Percentiles rank a stretch among this genome's conserved stretches.
These are phyloP conservation scores for Botrytis fragariae DNA, from an alignment of 2,329 filamentous ascomycete genomes.

Conservation along the genomic window DNA sequence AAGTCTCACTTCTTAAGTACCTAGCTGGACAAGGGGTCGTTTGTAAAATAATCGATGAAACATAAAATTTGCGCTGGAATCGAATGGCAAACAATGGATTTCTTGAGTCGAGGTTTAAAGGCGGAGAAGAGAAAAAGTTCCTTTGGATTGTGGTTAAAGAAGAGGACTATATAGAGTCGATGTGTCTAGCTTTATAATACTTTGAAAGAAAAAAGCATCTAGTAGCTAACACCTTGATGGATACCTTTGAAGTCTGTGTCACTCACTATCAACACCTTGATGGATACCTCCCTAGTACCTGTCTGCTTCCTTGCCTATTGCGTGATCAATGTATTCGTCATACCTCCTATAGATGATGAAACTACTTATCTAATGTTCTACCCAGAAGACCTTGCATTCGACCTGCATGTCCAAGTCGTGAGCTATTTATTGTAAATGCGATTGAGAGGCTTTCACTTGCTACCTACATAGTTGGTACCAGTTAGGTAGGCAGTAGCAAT, in stretches of 20 bases:
- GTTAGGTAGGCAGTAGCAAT: too few relatives aligned
- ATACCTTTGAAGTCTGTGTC: background rate
- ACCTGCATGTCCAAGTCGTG: background rate
- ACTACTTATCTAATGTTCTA: background rate
- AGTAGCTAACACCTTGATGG: background rate
- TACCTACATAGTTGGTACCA: too few relatives aligned
- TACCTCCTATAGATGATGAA: background rate
- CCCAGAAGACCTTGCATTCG: background rate
- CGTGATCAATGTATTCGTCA: background rate
- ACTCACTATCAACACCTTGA: conserved; percentile 1
- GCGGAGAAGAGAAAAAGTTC: background rate
- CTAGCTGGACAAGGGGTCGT: background rate
- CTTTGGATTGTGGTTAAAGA: background rate
- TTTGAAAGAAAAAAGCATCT: background rate
- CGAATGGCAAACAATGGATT: background rate
- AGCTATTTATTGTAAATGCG: background rate
- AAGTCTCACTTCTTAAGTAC: background rate
- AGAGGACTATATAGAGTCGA: background rate
- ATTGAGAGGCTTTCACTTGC: background rate
- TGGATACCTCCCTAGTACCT: background rate
- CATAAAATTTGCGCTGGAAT: background rate
- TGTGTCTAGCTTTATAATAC: background rate
- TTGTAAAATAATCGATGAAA: background rate
- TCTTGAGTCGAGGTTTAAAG: background rate
- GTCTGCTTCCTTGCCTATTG: background rate